phyloP scores from a whole-genome alignment of 129 eudicot genomes.

The Dittrichia graveolens region DNA sequence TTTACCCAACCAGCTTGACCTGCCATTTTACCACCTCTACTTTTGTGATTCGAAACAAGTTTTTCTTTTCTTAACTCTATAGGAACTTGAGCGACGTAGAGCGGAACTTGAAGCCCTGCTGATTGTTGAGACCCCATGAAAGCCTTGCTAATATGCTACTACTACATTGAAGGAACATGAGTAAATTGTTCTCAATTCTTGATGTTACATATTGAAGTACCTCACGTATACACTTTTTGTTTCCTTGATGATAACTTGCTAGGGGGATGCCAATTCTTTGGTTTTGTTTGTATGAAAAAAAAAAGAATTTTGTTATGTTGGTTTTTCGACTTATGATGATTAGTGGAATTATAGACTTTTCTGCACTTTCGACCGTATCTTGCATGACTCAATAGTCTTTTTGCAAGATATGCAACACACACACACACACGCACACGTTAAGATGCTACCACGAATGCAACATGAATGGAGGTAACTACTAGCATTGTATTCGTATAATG shows the following conservation, averaged over 20 bases:
- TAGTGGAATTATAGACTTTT: too few species aligned
- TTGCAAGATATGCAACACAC: too few species aligned
- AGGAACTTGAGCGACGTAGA: constrained; percentile 76
- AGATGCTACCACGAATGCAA: too few species aligned
- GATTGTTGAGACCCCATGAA: constrained; percentile 52
- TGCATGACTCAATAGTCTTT: too few species aligned
- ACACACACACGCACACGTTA: too few species aligned
- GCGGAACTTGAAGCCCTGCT: constrained; percentile 78
- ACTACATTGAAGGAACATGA: constrained; percentile 15
- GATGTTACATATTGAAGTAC: background rate
- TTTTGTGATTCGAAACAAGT: constrained; percentile 1
- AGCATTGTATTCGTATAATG: too few species aligned
- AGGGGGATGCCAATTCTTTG: constrained; percentile 27
- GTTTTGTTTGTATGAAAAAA: constrained; percentile 20
- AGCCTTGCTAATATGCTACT: constrained; percentile 13
- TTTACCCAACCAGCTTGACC: background rate
- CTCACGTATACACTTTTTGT: constrained; percentile 15
- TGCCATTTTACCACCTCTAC: background rate
- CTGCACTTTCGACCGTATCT: too few species aligned
- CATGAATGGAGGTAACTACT: too few species aligned
- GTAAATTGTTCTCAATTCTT: constrained; percentile 11
- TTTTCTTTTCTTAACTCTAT: constrained; percentile 24
- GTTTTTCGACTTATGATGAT: constrained; percentile 2
- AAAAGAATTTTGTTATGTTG: constrained; percentile 20
- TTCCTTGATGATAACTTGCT: constrained; percentile 29